These are phyloP conservation scores for Pseudodiploospora longispora DNA, from an alignment of 2,329 filamentous ascomycete genomes.

Conservation along the genomic window DNA sequence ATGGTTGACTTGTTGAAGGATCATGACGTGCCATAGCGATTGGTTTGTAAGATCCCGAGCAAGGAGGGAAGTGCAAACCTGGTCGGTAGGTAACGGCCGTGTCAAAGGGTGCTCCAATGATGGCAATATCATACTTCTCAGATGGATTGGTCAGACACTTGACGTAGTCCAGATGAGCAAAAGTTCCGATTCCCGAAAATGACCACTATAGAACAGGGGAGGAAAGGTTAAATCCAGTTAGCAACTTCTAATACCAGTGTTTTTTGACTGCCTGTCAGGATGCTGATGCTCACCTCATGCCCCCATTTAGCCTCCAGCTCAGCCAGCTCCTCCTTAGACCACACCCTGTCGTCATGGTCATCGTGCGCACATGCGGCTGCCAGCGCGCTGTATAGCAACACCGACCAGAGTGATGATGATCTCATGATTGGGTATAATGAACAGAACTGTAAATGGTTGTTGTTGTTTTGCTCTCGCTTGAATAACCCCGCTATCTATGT, in stretches of 20 bases:
- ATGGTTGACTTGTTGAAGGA: background rate
- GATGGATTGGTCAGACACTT: conserved; percentile 61
- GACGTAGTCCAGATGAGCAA: conserved; percentile 61
- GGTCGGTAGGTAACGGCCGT: conserved; percentile 64
- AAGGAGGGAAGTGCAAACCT: conserved; percentile 28
- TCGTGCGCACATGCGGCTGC: conserved; percentile 21
- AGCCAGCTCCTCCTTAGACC: conserved; percentile 41
- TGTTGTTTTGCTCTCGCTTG: too few relatives aligned
- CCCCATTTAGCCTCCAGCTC: conserved; percentile 52
- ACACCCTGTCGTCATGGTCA: conserved; percentile 31
- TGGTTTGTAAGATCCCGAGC: background rate
- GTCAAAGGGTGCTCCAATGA: conserved; percentile 67
- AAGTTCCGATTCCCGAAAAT: conserved; percentile 68
- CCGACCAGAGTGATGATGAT: conserved; percentile 14
- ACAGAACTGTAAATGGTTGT: background rate
- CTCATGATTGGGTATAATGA: conserved; percentile 15
- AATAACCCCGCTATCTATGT: too few relatives aligned
- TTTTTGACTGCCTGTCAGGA: background rate
- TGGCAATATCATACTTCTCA: conserved; percentile 60
- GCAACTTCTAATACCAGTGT: too few relatives aligned
- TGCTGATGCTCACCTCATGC: conserved; percentile 37
- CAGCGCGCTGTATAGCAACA: conserved; percentile 19
- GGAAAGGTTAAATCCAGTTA: background rate
- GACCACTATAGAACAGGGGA: conserved; percentile 20
- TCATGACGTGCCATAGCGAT: conserved; percentile 5